These are phyloP conservation scores for Hevea brasiliensis DNA, from an alignment of 345 rosid genomes.

Conservation along the genomic window DNA sequence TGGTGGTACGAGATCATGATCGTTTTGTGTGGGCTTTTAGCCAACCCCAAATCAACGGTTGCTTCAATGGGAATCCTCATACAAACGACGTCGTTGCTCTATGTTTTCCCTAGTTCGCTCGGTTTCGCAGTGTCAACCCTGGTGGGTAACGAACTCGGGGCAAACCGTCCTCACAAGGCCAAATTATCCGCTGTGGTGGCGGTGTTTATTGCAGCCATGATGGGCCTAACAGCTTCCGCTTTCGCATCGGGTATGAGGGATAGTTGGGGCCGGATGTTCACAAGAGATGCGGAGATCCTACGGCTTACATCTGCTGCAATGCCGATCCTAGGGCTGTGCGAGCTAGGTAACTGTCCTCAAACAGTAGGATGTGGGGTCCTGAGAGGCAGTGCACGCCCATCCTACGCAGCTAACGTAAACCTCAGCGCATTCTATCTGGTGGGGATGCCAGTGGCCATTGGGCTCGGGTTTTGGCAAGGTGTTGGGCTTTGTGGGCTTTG, in stretches of 20 bases:
- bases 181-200: slow-evolving; percentile 64
- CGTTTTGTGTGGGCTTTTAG: slow-evolving; percentile 70
- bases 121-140: slow-evolving; percentile 86
- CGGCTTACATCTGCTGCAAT: slow-evolving; percentile 73
- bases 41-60: slow-evolving; percentile 65
- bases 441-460: slow-evolving; percentile 91
- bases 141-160: slow-evolving; percentile 90
- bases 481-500: slow-evolving; percentile 84
- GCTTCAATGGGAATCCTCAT: slow-evolving; percentile 91
- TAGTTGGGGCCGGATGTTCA: slow-evolving; percentile 79
- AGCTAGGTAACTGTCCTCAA: slow-evolving; percentile 76
- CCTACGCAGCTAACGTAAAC: slow-evolving; percentile 85
- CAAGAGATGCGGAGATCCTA: slow-evolving; percentile 60
- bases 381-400: slow-evolving; percentile 81
- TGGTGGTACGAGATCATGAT: slow-evolving; percentile 70
- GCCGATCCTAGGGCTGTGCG: slow-evolving; percentile 67
- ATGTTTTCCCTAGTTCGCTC: slow-evolving; percentile 82
- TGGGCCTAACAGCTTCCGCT: slow-evolving; percentile 62
- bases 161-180: slow-evolving; percentile 59
- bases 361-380: slow-evolving; percentile 93
- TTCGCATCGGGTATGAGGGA: slow-evolving; percentile 68
- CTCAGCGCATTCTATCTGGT: slow-evolving; percentile 84
- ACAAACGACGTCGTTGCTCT: slow-evolving; percentile 87
- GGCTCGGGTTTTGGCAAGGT: slow-evolving; percentile 65
- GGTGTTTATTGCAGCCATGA: slow-evolving; percentile 49